Evolutionary conservation across 106 monocot species (phyloP).

Genomic region (Apostasia ramifera): DNA sequence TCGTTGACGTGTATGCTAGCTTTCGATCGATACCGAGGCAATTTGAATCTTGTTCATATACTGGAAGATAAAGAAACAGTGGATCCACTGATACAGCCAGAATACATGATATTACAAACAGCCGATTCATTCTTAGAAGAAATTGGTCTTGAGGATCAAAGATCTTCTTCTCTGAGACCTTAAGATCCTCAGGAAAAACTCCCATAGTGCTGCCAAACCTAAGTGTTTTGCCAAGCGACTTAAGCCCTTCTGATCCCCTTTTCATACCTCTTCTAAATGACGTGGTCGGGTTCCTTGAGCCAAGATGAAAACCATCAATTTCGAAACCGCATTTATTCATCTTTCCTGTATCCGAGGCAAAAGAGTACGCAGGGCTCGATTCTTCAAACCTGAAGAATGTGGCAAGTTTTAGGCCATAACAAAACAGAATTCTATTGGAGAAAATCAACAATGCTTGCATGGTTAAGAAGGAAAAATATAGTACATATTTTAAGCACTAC

Average conservation of each 20-base stretch:
- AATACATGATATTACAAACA: conserved; percentile 72
- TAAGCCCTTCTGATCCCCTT: conserved; percentile 50
- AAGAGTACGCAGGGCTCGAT: conserved; percentile 42
- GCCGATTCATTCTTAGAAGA: conserved; percentile 63
- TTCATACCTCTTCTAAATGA: conserved; percentile 39
- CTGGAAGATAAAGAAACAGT: conserved; percentile 77
- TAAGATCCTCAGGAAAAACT: conserved; percentile 72
- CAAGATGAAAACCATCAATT: conserved; percentile 41
- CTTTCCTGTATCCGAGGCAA: conserved; percentile 34
- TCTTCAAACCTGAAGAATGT: conserved; percentile 58
- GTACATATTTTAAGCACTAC: too few relatives aligned
- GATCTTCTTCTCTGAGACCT: conserved; percentile 66
- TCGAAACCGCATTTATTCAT: conserved; percentile 47
- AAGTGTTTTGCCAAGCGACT: conserved; percentile 56
- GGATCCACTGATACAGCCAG: conserved; percentile 82
- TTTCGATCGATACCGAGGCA: conserved; percentile 77
- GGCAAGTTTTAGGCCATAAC: not conserved
- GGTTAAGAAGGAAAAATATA: not conserved
- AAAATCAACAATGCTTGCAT: not conserved
- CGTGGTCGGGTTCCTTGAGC: conserved; percentile 31
- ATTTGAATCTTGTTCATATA: conserved; percentile 30
- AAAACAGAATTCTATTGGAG: not conserved
- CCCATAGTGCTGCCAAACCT: conserved; percentile 56
- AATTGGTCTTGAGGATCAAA: conserved; percentile 81
- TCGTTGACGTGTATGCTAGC: conserved; percentile 56